phyloP scores from a whole-genome alignment of 192 early-diverging fungal genomes.

The Rhizophagus sp. region DNA sequence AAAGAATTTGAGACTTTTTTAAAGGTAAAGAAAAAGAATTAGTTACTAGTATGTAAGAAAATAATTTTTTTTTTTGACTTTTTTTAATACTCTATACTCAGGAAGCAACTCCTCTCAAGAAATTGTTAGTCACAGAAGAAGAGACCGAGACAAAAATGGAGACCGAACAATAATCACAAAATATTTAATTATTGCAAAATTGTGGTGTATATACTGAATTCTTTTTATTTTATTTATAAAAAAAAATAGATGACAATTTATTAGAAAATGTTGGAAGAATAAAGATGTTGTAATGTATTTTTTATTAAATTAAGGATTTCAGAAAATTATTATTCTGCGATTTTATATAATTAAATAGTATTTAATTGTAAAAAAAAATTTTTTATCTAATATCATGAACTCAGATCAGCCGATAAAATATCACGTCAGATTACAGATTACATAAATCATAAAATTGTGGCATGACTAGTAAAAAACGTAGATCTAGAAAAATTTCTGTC shows the following conservation, averaged over 20 bases:
- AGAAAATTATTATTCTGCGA: too few species aligned
- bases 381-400: too few species aligned
- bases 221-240: background rate
- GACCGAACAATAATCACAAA: background rate
- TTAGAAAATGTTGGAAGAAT: too few species aligned
- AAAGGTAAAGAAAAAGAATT: background rate
- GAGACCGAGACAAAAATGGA: background rate
- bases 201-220: background rate
- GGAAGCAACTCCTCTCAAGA: background rate
- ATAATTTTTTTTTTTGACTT: background rate
- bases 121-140: background rate
- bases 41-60: background rate
- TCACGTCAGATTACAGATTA: too few species aligned
- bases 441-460: too few species aligned
- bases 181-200: background rate
- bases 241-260: background rate
- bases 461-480: too few species aligned
- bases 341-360: too few species aligned
- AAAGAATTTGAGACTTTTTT: conserved; percentile 4
- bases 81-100: background rate
- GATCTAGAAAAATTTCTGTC: too few species aligned
- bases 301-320: too few species aligned
- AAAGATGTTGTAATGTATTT: too few species aligned
- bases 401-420: too few species aligned
- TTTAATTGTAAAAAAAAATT: too few species aligned